phyloP scores from a whole-genome alignment of 345 rosid genomes.

The Firmiana major region DNA sequence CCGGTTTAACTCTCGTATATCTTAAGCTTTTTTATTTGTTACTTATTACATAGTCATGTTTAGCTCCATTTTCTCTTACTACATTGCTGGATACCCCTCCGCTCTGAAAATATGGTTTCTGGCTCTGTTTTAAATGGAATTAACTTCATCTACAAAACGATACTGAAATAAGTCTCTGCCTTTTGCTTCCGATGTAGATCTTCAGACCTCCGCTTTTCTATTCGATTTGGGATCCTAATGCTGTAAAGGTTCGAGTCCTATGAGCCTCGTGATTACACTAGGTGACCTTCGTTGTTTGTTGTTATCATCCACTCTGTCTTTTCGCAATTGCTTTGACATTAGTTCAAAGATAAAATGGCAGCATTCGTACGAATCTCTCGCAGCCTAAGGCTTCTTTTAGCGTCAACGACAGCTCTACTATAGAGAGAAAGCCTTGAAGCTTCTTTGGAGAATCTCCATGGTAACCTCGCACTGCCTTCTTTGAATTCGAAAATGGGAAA shows the following conservation, averaged over 20 bases:
- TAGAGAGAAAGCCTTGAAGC: constrained; percentile 97
- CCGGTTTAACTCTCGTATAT: constrained; percentile 41
- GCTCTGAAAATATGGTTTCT: constrained; percentile 24
- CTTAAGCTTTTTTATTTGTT: constrained; percentile 30
- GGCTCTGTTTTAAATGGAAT: constrained; percentile 39
- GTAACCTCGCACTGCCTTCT: constrained; percentile 44
- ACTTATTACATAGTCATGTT: constrained; percentile 17
- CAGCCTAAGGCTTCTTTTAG: constrained; percentile 77
- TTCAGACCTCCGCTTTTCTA: constrained; percentile 57
- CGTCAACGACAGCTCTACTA: constrained; percentile 84
- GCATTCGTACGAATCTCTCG: constrained; percentile 68
- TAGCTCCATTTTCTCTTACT: constrained; percentile 24
- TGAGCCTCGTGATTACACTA: constrained; percentile 83
- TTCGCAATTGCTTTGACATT: constrained; percentile 18
- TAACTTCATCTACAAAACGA: constrained; percentile 48
- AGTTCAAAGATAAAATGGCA: constrained; percentile 28
- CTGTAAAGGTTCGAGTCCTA: constrained; percentile 83
- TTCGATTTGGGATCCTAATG: constrained; percentile 43
- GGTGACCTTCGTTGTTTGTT: constrained; percentile 64
- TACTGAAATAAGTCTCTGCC: constrained; percentile 53
- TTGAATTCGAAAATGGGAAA: constrained; percentile 51
- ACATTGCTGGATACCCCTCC: constrained; percentile 18
- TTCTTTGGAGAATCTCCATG: constrained; percentile 87
- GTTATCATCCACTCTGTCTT: constrained; percentile 29
- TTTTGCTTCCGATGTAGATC: constrained; percentile 95